Conservation (phyloP, 257 asterid species). For the Henckelia pumila region DNA sequence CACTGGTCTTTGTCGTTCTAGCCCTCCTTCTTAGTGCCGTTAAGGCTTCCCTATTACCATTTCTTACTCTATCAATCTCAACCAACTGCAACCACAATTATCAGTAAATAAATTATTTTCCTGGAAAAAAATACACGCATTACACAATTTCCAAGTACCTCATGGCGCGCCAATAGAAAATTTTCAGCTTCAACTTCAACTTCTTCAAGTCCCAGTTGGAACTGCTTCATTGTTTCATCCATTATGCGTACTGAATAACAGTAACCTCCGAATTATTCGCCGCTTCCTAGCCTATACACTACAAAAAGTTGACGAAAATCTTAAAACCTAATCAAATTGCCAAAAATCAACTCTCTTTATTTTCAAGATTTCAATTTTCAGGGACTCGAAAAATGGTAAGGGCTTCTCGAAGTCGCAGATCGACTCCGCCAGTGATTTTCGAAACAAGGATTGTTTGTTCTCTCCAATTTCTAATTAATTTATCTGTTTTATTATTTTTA, state of each 20-base stretch:
- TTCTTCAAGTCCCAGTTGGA: constrained; percentile 51
- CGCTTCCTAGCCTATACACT: no score
- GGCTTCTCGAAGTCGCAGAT: no score
- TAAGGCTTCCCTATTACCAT: constrained; percentile 83
- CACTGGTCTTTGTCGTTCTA: constrained; percentile 63
- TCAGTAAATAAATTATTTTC: constrained; percentile 3
- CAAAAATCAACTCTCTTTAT: no score
- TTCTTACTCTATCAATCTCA: constrained; percentile 78
- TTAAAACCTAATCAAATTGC: no score
- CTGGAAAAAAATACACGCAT: constrained; percentile 4
- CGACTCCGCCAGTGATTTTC: no score
- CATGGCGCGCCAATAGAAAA: constrained; percentile 70
- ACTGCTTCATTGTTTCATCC: constrained; percentile 55
- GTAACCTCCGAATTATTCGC: no score
- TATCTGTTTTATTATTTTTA: no score
- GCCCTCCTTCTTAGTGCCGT: constrained; percentile 79
- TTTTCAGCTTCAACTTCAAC: constrained; percentile 81
- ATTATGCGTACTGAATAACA: constrained; percentile 25
- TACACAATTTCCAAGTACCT: constrained; percentile 42
- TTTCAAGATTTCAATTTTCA: no score
- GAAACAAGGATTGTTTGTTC: no score
- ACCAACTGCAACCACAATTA: constrained; percentile 54
- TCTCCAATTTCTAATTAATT: no score
- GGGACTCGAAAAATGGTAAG: no score
- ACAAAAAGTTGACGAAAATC: no score